Evolutionary conservation across 805 yeast genomes (phyloP).

Genomic region (Ogataea dorogensis): DNA sequence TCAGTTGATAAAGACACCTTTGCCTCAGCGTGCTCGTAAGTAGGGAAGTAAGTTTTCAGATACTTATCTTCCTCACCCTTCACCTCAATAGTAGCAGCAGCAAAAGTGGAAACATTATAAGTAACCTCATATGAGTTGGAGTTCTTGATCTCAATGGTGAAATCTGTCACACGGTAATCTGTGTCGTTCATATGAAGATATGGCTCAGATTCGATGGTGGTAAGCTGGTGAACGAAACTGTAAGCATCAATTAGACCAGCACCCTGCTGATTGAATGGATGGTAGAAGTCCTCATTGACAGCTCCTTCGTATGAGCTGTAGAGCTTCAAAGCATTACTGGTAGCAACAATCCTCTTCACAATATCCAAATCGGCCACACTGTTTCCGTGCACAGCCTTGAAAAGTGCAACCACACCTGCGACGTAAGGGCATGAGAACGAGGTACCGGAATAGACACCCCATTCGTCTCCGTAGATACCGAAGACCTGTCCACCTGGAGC

Average conservation of each 20-base stretch:
- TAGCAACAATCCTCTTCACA: not conserved
- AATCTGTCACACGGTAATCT: conserved; percentile 12
- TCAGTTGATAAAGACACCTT: conserved; percentile 7
- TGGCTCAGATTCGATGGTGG: conserved; percentile 10
- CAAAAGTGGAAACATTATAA: conserved; percentile 6
- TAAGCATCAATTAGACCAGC: conserved; percentile 21
- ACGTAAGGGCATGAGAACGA: conserved; percentile 22
- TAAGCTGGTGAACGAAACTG: conserved; percentile 13
- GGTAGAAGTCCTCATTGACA: conserved; percentile 2
- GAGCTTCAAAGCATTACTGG: not conserved
- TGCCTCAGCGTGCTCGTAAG: conserved; percentile 12
- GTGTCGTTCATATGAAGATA: conserved; percentile 17
- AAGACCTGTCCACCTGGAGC: conserved; percentile 25
- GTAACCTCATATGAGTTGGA: conserved; percentile 10
- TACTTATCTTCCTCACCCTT: conserved; percentile 1
- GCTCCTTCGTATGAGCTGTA: conserved; percentile 2
- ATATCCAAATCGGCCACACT: conserved; percentile 1
- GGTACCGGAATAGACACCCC: conserved; percentile 17
- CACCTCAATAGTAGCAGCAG: conserved; percentile 11
- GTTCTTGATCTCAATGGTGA: conserved; percentile 14
- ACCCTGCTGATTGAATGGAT: conserved; percentile 23
- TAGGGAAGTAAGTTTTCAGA: conserved; percentile 9
- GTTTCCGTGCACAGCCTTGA: conserved; percentile 7
- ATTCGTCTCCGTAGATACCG: conserved; percentile 12
- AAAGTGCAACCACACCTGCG: conserved; percentile 21